These are phyloP conservation scores for Myotisia sp. DNA, from an alignment of 2,329 filamentous ascomycete genomes.

Conservation along the genomic window DNA sequence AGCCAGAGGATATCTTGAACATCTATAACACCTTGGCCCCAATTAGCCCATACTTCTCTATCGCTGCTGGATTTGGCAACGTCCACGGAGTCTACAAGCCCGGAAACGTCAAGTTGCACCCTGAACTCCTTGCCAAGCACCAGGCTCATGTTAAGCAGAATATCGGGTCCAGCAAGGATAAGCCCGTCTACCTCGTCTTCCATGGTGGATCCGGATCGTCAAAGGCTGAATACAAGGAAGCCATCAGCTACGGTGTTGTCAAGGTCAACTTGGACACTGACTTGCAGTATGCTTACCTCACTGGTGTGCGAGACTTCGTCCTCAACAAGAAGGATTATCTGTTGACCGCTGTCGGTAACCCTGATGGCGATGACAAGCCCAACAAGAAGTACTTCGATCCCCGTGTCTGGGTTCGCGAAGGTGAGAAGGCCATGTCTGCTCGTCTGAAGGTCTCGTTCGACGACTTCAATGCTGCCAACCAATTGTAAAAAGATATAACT, in stretches of 20 bases:
- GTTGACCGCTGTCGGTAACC: constrained; percentile 75
- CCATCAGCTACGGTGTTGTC: constrained; percentile 86
- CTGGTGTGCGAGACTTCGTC: constrained; percentile 88
- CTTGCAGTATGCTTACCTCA: constrained; percentile 86
- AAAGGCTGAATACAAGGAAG: constrained; percentile 79
- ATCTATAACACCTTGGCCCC: constrained; percentile 75
- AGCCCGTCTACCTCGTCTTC: constrained; percentile 99
- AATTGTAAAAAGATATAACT: constrained; percentile 51
- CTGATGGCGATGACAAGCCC: constrained; percentile 89
- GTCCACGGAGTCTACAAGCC: constrained; percentile 99
- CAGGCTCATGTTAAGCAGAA: constrained; percentile 80
- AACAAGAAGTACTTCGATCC: constrained; percentile 96
- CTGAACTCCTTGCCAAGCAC: constrained; percentile 92
- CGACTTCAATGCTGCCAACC: constrained; percentile 77
- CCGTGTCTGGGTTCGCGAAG: constrained; percentile 81
- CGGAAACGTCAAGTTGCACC: constrained; percentile 91
- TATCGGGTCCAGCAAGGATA: constrained; percentile 55
- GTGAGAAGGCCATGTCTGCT: constrained; percentile 88
- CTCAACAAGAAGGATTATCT: constrained; percentile 93
- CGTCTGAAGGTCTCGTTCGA: constrained; percentile 68
- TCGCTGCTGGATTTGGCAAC: constrained; percentile 95
- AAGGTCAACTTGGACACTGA: constrained; percentile 99
- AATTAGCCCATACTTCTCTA: constrained; percentile 93
- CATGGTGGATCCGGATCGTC: constrained; percentile 88
- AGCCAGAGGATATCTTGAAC: constrained; percentile 87